Base-by-base conservation (phyloP, 163 green algal genomes). In the Prototheca cutis region DNA sequence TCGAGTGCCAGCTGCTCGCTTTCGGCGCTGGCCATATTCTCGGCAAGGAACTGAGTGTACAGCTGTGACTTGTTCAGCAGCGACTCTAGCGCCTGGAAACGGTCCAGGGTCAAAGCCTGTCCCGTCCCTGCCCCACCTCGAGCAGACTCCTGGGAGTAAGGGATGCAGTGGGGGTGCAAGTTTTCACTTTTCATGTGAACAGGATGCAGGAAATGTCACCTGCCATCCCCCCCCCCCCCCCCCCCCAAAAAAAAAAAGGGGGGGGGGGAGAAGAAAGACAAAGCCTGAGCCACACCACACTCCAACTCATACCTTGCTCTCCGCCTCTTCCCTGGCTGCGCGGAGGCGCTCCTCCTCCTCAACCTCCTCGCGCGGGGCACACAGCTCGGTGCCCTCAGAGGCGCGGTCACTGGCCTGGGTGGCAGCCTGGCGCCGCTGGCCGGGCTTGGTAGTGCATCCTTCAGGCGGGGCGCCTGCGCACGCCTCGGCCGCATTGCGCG, bases 21-120 rank as follows among this genome's bases (percentile, higher is more conserved):
- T 0, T 59, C 55, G 32, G 78, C 76, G 10, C 61, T 36, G 23
- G 66, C 25, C 76, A 95, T 86, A 62, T 93, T 83, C 74, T 96
- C 84, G 0, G 62, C 70, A 21, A 97, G 72, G 65, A 96, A 97
- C 67, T 88, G 62, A 1, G 80, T 90, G 76, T 95, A 97, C 61
- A 91, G 71, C 28, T 84, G 76, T 10, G 84, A 84, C 63, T 85
- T 70, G 53, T 87, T 78, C 3, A 97, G 77, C 59, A 97, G 79
- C 32, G 65, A 36, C 49, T 97, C 82, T 59, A 97, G 81, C 64
- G 90, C 74, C 10, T 63, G 48, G 60, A 82, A 85, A 28, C 66
- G 66, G n/a, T 49, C 63, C 29, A 48, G 36, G 13, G 36, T 45
- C 0, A 45, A 21, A 21, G 13, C 36, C 13, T 45, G 36, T 1